Conservation (phyloP, 371 early-diverging fungal species). For the Lichtheimia ornata region DNA sequence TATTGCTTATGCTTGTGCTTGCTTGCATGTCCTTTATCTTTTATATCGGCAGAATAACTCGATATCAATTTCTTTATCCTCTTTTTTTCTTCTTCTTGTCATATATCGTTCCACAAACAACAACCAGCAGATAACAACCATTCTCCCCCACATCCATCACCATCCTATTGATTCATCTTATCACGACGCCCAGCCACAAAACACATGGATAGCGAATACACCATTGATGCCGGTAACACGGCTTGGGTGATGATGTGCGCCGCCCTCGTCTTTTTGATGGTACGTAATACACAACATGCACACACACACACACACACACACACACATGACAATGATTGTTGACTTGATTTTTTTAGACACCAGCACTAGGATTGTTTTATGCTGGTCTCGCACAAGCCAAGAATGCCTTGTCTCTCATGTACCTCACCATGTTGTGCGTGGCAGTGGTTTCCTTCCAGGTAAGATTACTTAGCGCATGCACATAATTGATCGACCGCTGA, state of each 20-base stretch:
- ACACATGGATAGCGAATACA: conserved; percentile 1
- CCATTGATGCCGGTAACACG: conserved; percentile 62
- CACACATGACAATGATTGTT: background rate
- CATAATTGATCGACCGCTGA: too few species aligned
- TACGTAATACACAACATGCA: conserved; percentile 11
- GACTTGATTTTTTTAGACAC: conserved; percentile 38
- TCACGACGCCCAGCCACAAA: too few species aligned
- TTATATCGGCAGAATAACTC: too few species aligned
- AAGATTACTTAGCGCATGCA: background rate
- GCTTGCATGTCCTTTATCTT: too few species aligned
- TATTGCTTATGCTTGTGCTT: too few species aligned
- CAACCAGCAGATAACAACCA: too few species aligned
- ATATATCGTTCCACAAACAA: background rate
- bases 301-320: background rate
- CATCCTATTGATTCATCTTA: too few species aligned
- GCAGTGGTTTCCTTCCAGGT: conserved; percentile 82
- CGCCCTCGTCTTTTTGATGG: conserved; percentile 48
- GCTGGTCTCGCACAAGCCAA: conserved; percentile 82
- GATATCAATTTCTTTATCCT: background rate
- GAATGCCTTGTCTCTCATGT: conserved; percentile 80
- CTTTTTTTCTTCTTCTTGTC: background rate
- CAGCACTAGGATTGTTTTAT: conserved; percentile 81
- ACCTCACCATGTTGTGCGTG: conserved; percentile 74
- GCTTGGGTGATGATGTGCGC: conserved; percentile 67
- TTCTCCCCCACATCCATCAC: too few species aligned